Evolutionary conservation across 2,329 filamentous ascomycete species (phyloP), one percentile per base, ranked within the genome.

Genomic region (Penicillium sp.): DNA sequence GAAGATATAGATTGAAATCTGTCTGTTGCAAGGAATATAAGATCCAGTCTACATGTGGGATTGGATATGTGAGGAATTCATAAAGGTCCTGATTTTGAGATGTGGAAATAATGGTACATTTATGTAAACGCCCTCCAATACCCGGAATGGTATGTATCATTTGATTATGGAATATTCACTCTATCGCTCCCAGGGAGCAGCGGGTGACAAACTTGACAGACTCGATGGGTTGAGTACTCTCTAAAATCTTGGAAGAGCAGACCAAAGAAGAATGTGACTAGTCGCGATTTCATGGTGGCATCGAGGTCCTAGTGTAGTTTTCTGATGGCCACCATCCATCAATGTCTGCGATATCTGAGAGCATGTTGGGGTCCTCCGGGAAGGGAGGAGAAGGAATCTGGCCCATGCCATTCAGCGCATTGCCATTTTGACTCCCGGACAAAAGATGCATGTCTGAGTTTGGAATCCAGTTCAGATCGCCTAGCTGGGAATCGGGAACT

Each of bases 311-410:
- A 41, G 35, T 56, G 64, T 23, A 62, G 40, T 6, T 60, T 62
- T 45, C 64, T 59, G 23, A 65, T 49, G 10, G 41, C 72, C 72
- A 73, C 72, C 72, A 74, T 2, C 67, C 61, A 40, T 72, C 71
- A 25, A 73, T 66, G 58, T 72, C 70, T 1, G 57, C 65, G 15
- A 70, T 46, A 12, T 63, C 63, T 10, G 67, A 60, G 12, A 72
- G 61, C 12, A 63, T 64, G 23, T 33, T 51, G 1, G 59, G 38
- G 8, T 62, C 61, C 46, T 58, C 58, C 3, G 55, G 38, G 27
- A 67, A 64, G 4, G 60, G 55, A 5, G 61, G 52, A 15, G 56
- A 54, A 15, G 59, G 10, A 4, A 67, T 42, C 1, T 49, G 33
- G 8, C 37, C 59, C 29, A 63, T 33, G 2, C 50, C 12, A 41